These are phyloP conservation scores for Angomonas deanei DNA, from an alignment of 208 protist species.

Conservation along the genomic window DNA sequence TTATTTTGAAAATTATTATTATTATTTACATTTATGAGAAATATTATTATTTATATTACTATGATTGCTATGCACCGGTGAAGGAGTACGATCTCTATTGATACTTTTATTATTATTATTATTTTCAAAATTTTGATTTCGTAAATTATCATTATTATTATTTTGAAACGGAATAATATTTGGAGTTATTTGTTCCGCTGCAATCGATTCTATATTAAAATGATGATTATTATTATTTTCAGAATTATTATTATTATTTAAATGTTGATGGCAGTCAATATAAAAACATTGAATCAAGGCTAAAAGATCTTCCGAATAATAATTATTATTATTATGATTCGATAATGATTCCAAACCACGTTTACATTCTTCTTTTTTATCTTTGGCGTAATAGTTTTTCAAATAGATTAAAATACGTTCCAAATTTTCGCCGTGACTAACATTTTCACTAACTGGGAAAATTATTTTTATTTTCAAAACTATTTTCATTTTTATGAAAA, in stretches of 20 bases:
- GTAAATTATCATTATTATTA: neutral
- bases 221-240: neutral
- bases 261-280: neutral
- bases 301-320: neutral
- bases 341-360: neutral
- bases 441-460: no score
- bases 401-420: neutral
- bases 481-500: neutral
- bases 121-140: neutral
- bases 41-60: neutral
- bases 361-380: neutral
- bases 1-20: constrained; percentile 1
- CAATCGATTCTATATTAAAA: neutral
- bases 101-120: neutral
- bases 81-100: neutral
- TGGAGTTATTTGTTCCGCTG: neutral
- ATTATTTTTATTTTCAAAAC: neutral
- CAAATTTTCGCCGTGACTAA: neutral
- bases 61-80: neutral
- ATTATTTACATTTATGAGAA: neutral
- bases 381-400: neutral
- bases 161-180: neutral
- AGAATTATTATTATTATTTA: neutral
- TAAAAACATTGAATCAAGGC: constrained; percentile 1
- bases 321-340: neutral